Percentiles rank a stretch among this genome's conserved stretches.
phyloP scores from a whole-genome alignment of 768 basidiomycete species.

The Tulasnella sp. region DNA sequence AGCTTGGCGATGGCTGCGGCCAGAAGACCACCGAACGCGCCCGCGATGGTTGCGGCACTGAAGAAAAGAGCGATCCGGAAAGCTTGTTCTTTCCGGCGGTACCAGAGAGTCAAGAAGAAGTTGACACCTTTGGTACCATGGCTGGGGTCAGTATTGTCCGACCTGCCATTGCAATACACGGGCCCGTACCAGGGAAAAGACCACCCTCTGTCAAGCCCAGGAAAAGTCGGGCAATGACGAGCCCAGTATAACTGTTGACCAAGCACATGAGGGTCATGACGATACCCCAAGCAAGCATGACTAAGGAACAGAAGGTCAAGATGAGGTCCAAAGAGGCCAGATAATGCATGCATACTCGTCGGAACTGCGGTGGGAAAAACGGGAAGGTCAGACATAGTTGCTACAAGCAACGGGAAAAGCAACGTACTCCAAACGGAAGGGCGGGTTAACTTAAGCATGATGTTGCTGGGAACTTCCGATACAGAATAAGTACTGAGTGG shows the following conservation, averaged over 20 bases:
- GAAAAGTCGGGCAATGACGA: constrained; percentile 51
- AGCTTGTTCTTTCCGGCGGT: constrained; percentile 74
- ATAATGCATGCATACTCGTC: neutral
- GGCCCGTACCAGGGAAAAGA: constrained; percentile 38
- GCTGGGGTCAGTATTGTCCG: neutral
- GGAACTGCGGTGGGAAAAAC: constrained; percentile 22
- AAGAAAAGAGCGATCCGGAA: constrained; percentile 64
- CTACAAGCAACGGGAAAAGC: constrained; percentile 33
- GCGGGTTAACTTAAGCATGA: constrained; percentile 62
- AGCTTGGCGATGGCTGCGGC: constrained; percentile 49
- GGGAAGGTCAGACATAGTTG: constrained; percentile 34
- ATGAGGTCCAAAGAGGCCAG: neutral
- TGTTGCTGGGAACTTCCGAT: constrained; percentile 59
- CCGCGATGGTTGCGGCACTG: constrained; percentile 69
- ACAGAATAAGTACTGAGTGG: constrained; percentile 27
- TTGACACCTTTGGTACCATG: constrained; percentile 9
- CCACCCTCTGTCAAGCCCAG: constrained; percentile 69
- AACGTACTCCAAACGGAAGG: constrained; percentile 69
- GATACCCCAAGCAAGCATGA: constrained; percentile 22
- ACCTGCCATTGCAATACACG: constrained; percentile 35
- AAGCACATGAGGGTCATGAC: constrained; percentile 63
- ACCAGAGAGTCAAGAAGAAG: constrained; percentile 49
- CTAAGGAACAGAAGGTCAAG: constrained; percentile 1
- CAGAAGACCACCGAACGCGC: constrained; percentile 68
- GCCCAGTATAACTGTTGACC: constrained; percentile 57